Percentiles rank a stretch among this genome's conserved stretches.
Conservation (phyloP, 306 rosid genomes). For the Gastrolobium bilobum region DNA sequence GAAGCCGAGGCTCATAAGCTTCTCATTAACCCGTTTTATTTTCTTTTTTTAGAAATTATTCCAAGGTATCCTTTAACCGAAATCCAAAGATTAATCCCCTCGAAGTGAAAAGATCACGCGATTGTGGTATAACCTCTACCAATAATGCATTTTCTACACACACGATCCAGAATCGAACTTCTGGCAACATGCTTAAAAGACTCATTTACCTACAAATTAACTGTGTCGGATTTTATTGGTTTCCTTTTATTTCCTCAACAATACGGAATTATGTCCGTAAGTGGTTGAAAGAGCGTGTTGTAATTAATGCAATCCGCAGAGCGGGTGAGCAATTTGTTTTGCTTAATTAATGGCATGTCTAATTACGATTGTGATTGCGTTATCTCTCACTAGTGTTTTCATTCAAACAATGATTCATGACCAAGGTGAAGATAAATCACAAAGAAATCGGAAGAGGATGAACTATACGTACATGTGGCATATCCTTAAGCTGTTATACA, state of each 20-base stretch:
- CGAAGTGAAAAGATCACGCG: too few species aligned
- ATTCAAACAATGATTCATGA: conserved; percentile 26
- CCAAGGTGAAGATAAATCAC: neutral
- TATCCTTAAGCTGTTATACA: neutral
- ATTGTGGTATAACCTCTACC: too few species aligned
- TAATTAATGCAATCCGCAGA: neutral
- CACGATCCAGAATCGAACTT: too few species aligned
- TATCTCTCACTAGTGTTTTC: neutral
- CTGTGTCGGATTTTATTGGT: too few species aligned
- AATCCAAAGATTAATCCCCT: too few species aligned
- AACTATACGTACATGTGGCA: neutral
- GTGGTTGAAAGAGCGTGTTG: neutral
- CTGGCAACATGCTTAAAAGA: too few species aligned
- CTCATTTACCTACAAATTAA: too few species aligned
- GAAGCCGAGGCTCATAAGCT: neutral
- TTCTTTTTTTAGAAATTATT: too few species aligned
- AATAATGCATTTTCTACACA: too few species aligned
- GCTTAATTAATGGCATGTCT: neutral
- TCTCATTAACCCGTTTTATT: neutral
- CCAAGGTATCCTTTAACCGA: too few species aligned
- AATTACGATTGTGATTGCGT: neutral
- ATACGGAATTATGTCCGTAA: neutral
- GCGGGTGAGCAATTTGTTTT: neutral
- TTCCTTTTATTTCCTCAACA: neutral
- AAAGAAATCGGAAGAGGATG: neutral